Evolutionary conservation across 139 green algal species (phyloP), one percentile per base, ranked within the genome.

Genomic region (Chlamydomonas eustigma): DNA sequence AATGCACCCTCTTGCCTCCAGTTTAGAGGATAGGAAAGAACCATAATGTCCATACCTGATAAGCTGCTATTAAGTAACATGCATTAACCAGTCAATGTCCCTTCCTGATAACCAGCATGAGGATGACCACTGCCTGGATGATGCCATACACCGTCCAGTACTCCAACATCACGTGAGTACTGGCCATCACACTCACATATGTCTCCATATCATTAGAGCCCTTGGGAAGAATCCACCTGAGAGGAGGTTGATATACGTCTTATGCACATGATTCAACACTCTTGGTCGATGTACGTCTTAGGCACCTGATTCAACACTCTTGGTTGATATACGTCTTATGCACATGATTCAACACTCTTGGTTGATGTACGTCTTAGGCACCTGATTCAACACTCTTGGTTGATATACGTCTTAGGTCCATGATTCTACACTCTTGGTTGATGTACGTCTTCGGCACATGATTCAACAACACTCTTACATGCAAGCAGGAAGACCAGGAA

Each of bases 81-180:
- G 44, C 44, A 22, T 12, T 12, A 28, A 22, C 12, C 44, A 58
- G 12, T 58, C 22, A 22, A 28, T 28, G 44, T 58, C 44, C 76
- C 50, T 25, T 76, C 76, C 39, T 76, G 30, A 82, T 1, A 0
- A 75, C 37, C 52, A 82, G 63, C 71, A 82, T 34, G 31, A 82
- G 18, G 25, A 82, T 36, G 4, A 82, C 68, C 18, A 82, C n/a
- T 18, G 64, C 71, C 34, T 82, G 77, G 12, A 82, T 37, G 8
- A 78, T 35, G 32, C 58, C 71, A 22, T 82, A 82, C 1, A 28
- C 58, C 18, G 37, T 28, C 77, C 77, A 82, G 1, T 58, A 5
- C 3, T 31, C 5, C 4, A 39, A 38, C 52, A 72, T 73, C 6
- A 12, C 3, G 39, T 77, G 76, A n/a, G 75, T 37, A 12, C 30